Evolutionary conservation across 169 alveolate genomes (phyloP).

Genomic region (Besnoitia besnoiti): DNA sequence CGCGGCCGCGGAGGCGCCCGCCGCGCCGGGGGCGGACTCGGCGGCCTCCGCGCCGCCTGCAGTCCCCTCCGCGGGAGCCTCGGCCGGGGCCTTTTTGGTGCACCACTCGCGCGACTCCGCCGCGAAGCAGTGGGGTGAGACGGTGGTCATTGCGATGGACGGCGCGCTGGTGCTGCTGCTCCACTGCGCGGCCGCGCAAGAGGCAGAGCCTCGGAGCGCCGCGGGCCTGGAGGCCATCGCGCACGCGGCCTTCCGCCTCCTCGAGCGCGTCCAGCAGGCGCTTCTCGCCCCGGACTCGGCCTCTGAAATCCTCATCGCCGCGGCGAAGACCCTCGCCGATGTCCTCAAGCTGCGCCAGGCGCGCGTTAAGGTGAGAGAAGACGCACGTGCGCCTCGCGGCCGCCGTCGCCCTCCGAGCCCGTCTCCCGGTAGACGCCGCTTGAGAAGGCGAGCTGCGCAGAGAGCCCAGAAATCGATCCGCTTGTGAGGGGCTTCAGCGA

Average conservation of each 20-base stretch:
- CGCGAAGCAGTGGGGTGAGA: slow-evolving; percentile 29
- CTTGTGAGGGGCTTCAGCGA: too few relatives aligned
- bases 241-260: not conserved
- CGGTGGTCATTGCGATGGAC: slow-evolving; percentile 15
- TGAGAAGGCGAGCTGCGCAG: too few relatives aligned
- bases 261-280: not conserved
- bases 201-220: too few relatives aligned
- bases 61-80: not conserved
- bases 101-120: slow-evolving; percentile 23
- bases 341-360: not conserved
- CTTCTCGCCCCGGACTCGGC: slow-evolving; percentile 2
- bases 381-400: too few relatives aligned
- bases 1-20: too few relatives aligned
- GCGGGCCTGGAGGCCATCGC: not conserved
- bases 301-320: not conserved
- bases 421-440: too few relatives aligned
- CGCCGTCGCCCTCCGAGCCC: too few relatives aligned
- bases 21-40: too few relatives aligned
- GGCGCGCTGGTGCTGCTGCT: slow-evolving; percentile 14
- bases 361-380: not conserved
- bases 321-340: slow-evolving; percentile 9
- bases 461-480: too few relatives aligned
- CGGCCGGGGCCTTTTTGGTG: not conserved
- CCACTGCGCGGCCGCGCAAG: not conserved
- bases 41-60: not conserved